Conservation (phyloP, 2,329 filamentous ascomycete species). For the Magnaporthiopsis rhizophila region DNA sequence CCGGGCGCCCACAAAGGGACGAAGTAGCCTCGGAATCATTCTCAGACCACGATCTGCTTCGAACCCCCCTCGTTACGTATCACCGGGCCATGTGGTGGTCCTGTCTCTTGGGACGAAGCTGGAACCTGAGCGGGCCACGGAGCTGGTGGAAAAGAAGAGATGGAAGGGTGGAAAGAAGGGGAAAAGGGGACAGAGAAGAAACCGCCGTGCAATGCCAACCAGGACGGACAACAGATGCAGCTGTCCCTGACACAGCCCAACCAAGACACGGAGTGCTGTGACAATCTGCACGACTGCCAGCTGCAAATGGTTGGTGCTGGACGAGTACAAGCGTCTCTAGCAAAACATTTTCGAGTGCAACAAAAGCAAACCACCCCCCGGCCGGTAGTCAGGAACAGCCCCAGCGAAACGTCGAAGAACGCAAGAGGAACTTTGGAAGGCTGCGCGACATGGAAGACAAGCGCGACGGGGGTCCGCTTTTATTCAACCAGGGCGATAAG, state of each 20-base stretch:
- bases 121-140: background rate
- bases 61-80: constrained; percentile 5
- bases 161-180: background rate
- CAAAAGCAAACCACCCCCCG: background rate
- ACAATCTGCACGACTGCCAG: background rate
- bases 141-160: background rate
- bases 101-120: background rate
- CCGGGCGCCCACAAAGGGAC: constrained; percentile 22
- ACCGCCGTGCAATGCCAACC: background rate
- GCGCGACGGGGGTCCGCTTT: background rate
- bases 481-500: background rate
- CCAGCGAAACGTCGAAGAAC: background rate
- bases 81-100: constrained; percentile 10
- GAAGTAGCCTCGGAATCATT: constrained; percentile 25
- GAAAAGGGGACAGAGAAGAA: background rate
- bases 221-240: background rate
- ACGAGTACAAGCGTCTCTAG: background rate
- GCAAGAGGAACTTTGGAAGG: background rate
- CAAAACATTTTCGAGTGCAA: background rate
- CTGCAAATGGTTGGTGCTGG: background rate
- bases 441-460: background rate
- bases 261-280: background rate
- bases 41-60: constrained; percentile 12
- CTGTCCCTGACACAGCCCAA: background rate
- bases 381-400: background rate